phyloP scores from a whole-genome alignment of 2,329 filamentous ascomycete species.

The Proliferodiscus dingleyae region DNA sequence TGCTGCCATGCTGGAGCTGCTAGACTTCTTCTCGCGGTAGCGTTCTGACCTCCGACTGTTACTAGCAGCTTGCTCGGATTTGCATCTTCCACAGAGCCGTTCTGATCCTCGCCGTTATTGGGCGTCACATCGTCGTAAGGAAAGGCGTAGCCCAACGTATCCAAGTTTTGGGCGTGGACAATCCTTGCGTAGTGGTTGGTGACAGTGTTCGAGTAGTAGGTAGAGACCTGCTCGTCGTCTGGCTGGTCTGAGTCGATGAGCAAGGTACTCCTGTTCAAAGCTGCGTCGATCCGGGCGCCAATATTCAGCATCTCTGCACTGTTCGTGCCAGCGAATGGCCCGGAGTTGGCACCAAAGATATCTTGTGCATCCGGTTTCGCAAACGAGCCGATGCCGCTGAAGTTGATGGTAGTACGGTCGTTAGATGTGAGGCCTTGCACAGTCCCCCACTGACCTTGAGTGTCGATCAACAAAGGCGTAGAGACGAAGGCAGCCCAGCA shows the following conservation, averaged over 20 bases:
- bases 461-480: slow-evolving; percentile 53
- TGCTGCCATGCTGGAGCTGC: background rate
- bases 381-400: slow-evolving; percentile 45
- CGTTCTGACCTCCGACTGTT: slow-evolving; percentile 19
- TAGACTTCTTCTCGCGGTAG: slow-evolving; percentile 9
- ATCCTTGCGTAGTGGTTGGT: slow-evolving; percentile 67
- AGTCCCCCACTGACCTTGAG: slow-evolving; percentile 55
- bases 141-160: slow-evolving; percentile 63
- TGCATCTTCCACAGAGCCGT: slow-evolving; percentile 55
- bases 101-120: slow-evolving; percentile 51
- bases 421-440: slow-evolving; percentile 38
- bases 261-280: slow-evolving; percentile 70
- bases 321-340: slow-evolving; percentile 45
- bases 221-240: slow-evolving; percentile 40
- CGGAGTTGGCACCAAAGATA: slow-evolving; percentile 61
- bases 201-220: slow-evolving; percentile 48
- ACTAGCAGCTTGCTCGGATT: slow-evolving; percentile 12
- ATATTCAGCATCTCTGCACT: slow-evolving; percentile 49
- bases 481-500: slow-evolving; percentile 39
- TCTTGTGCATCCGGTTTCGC: slow-evolving; percentile 52
- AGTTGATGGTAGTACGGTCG: slow-evolving; percentile 30
- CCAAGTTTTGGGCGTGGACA: slow-evolving; percentile 55
- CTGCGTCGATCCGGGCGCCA: slow-evolving; percentile 68
- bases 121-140: slow-evolving; percentile 69
- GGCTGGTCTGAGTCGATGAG: slow-evolving; percentile 49